phyloP scores from a whole-genome alignment of 2,329 filamentous ascomycete species.

The Xylaria multiplex region DNA sequence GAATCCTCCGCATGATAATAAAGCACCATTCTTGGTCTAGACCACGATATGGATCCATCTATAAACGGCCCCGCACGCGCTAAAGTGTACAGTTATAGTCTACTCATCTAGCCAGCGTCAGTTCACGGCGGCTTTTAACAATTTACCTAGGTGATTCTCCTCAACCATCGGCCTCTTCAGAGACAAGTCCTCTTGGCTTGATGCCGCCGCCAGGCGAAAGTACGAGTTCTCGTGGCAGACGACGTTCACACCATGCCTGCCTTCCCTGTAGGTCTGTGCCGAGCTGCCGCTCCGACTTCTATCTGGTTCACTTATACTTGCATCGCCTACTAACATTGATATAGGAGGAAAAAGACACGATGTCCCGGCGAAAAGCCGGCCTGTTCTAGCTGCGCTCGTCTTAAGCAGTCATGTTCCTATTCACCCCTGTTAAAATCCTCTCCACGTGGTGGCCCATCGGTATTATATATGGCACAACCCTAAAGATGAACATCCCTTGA shows the following conservation, averaged over 20 bases:
- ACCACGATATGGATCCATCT: conserved; percentile 23
- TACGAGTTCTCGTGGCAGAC: conserved; percentile 36
- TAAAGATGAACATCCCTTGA: conserved; percentile 32
- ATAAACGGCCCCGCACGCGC: conserved; percentile 30
- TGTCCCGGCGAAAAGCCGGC: conserved; percentile 38
- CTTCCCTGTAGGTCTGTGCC: conserved; percentile 37
- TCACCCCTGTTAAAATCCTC: conserved; percentile 29
- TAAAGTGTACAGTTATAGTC: conserved; percentile 28
- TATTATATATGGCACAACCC: conserved; percentile 33
- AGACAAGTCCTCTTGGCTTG: conserved; percentile 32
- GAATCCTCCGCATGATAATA: conserved; percentile 33
- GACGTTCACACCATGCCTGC: conserved; percentile 39
- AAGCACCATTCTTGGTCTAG: conserved; percentile 30
- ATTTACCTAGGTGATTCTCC: conserved; percentile 7
- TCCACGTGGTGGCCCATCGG: conserved; percentile 35
- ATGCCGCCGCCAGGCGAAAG: conserved; percentile 37
- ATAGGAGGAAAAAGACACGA: conserved; percentile 38
- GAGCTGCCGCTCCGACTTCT: conserved; percentile 4
- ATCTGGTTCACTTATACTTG: neutral
- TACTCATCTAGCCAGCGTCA: conserved; percentile 19
- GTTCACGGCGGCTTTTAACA: conserved; percentile 18
- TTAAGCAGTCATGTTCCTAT: conserved; percentile 37
- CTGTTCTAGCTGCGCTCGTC: conserved; percentile 37
- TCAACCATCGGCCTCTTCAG: conserved; percentile 17
- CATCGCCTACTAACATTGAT: conserved; percentile 18